Evolutionary conservation across 2,329 filamentous ascomycete species (phyloP).

Genomic region (Dothiorella sarmentorum): DNA sequence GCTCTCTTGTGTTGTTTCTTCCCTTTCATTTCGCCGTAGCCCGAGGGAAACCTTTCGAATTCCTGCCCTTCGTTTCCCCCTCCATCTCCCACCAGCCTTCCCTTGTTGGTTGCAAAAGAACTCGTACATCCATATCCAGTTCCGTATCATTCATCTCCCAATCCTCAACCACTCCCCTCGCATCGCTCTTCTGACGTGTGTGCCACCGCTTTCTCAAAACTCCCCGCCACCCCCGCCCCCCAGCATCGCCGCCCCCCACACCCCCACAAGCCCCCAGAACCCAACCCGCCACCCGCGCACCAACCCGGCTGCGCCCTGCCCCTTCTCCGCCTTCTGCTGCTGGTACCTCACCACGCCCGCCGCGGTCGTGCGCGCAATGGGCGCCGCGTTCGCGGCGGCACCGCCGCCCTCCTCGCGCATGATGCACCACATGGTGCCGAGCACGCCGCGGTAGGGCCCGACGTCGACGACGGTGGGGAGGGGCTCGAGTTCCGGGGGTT

Average conservation of each 20-base stretch:
- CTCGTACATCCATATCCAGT: too few species aligned
- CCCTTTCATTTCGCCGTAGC: too few species aligned
- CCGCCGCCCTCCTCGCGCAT: conserved; percentile 71
- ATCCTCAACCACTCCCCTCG: too few species aligned
- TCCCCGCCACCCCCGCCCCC: conserved; percentile 36
- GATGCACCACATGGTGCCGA: conserved; percentile 90
- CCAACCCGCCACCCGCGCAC: conserved; percentile 75
- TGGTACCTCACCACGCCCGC: conserved; percentile 30
- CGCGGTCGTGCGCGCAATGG: conserved; percentile 26
- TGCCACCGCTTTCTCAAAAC: too few species aligned
- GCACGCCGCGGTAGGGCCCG: conserved; percentile 76
- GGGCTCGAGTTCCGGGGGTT: neutral
- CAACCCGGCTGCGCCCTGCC: conserved; percentile 65
- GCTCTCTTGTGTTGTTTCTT: too few species aligned
- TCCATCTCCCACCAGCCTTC: too few species aligned
- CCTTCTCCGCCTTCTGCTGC: conserved; percentile 48
- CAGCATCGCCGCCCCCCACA: conserved; percentile 67
- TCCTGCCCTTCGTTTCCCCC: too few species aligned
- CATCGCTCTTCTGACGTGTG: too few species aligned
- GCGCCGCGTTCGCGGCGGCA: conserved; percentile 20
- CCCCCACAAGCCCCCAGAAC: conserved; percentile 71
- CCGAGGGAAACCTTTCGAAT: too few species aligned
- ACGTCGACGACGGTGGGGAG: conserved; percentile 73
- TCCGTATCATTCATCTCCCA: too few species aligned
- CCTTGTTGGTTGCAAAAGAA: too few species aligned